These are phyloP conservation scores for Clausena lansium DNA, from an alignment of 345 rosid species.

Conservation along the genomic window DNA sequence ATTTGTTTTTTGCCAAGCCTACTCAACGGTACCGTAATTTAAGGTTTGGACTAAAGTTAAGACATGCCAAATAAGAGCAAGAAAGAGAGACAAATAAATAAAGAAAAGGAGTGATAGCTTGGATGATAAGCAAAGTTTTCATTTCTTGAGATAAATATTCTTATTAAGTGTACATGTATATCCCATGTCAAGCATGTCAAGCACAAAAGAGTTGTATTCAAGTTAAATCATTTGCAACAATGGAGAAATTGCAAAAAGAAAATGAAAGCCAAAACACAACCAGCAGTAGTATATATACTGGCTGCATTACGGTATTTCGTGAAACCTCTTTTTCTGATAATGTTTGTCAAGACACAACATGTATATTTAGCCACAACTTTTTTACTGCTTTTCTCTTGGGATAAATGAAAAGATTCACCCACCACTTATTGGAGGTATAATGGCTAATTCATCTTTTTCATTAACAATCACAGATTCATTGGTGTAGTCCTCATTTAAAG, in stretches of 20 bases:
- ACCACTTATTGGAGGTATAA: slow-evolving; percentile 98
- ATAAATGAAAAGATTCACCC: slow-evolving; percentile 41
- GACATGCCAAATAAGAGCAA: too few species aligned
- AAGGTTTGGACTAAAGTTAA: too few species aligned
- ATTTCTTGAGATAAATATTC: too few species aligned
- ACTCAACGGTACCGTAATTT: too few species aligned
- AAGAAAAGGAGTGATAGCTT: too few species aligned
- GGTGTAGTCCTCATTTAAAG: slow-evolving; percentile 75
- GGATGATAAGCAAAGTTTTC: too few species aligned
- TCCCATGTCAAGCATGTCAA: too few species aligned
- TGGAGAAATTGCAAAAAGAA: background rate
- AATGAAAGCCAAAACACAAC: background rate
- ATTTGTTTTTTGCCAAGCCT: too few species aligned
- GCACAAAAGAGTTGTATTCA: too few species aligned
- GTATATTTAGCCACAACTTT: background rate
- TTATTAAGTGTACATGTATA: too few species aligned
- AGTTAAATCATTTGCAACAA: background rate
- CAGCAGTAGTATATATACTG: background rate
- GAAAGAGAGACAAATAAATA: too few species aligned
- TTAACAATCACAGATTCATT: slow-evolving; percentile 51
- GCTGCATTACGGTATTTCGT: background rate
- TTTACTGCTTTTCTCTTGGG: background rate
- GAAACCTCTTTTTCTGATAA: background rate
- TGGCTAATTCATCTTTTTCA: slow-evolving; percentile 83
- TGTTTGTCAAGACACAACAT: background rate